phyloP scores from a whole-genome alignment of 2,329 filamentous ascomycete species.

The Alternaria arborescens region DNA sequence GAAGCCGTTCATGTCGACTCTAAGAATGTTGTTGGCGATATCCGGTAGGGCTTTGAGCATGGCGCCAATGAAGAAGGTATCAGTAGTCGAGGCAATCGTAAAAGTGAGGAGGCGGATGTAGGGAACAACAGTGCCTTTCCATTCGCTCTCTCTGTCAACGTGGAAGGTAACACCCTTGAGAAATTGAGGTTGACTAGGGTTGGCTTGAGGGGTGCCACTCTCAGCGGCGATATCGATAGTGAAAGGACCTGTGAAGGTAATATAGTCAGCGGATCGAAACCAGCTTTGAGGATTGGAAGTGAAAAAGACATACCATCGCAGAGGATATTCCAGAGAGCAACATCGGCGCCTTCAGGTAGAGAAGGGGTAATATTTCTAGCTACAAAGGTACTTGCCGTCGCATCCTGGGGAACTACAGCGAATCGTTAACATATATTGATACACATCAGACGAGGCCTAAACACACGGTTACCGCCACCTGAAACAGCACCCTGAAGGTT shows the following conservation, averaged over 20 bases:
- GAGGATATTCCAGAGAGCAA: neutral
- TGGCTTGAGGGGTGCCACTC: slow-evolving; percentile 9
- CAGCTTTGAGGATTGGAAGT: neutral
- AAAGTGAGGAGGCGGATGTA: slow-evolving; percentile 22
- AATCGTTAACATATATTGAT: neutral
- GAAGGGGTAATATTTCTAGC: neutral
- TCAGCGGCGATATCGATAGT: slow-evolving; percentile 22
- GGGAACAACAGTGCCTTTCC: slow-evolving; percentile 23
- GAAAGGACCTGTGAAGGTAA: slow-evolving; percentile 8
- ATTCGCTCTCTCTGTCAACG: slow-evolving; percentile 2
- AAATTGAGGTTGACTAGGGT: slow-evolving; percentile 22
- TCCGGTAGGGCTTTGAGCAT: slow-evolving; percentile 20
- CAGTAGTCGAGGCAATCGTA: slow-evolving; percentile 18
- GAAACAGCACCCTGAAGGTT: neutral
- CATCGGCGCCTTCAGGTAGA: neutral
- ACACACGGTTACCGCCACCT: neutral
- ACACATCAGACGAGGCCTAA: neutral
- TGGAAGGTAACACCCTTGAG: slow-evolving; percentile 11
- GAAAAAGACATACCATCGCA: neutral
- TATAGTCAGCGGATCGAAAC: neutral
- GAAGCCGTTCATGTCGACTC: slow-evolving; percentile 57
- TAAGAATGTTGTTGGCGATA: slow-evolving; percentile 31
- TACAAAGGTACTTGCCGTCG: too few species aligned
- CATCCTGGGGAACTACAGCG: neutral
- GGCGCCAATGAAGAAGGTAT: slow-evolving; percentile 17